These are phyloP conservation scores for Oryza australiensis DNA, from an alignment of 176 grass and related monocot species.

Conservation along the genomic window DNA sequence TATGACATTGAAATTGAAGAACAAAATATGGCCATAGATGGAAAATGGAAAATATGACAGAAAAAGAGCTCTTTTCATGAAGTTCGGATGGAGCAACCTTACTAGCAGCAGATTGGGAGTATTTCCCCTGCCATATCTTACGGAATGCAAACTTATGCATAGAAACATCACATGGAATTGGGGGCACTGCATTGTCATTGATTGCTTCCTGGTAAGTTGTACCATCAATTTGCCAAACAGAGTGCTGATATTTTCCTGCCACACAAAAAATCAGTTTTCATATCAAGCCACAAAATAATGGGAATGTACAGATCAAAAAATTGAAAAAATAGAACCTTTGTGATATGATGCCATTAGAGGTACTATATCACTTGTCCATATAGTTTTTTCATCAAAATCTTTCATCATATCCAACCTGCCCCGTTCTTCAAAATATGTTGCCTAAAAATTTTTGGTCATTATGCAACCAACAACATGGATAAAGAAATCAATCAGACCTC, in stretches of 20 bases:
- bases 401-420: slow-evolving; percentile 70
- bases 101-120: slow-evolving; percentile 71
- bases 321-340: slow-evolving; percentile 59
- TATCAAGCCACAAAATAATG: slow-evolving; percentile 16
- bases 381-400: slow-evolving; percentile 94
- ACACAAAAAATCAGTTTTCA: slow-evolving; percentile 28
- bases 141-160: slow-evolving; percentile 58
- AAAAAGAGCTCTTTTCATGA: slow-evolving; percentile 20
- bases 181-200: slow-evolving; percentile 38
- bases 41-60: background rate
- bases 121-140: slow-evolving; percentile 93
- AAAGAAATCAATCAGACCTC: background rate
- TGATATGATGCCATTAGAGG: slow-evolving; percentile 94
- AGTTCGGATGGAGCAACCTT: slow-evolving; percentile 59
- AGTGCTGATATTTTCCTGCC: slow-evolving; percentile 83
- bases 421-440: slow-evolving; percentile 79
- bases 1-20: slow-evolving; percentile 12
- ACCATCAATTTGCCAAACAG: slow-evolving; percentile 73
- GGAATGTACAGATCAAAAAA: slow-evolving; percentile 29
- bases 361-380: slow-evolving; percentile 87
- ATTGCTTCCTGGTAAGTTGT: slow-evolving; percentile 45
- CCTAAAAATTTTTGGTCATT: slow-evolving; percentile 51
- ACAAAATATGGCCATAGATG: slow-evolving; percentile 19
- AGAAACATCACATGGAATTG: slow-evolving; percentile 50
- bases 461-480: slow-evolving; percentile 17